These are phyloP conservation scores for Talaromyces piceae DNA, from an alignment of 2,329 filamentous ascomycete genomes.

Conservation along the genomic window DNA sequence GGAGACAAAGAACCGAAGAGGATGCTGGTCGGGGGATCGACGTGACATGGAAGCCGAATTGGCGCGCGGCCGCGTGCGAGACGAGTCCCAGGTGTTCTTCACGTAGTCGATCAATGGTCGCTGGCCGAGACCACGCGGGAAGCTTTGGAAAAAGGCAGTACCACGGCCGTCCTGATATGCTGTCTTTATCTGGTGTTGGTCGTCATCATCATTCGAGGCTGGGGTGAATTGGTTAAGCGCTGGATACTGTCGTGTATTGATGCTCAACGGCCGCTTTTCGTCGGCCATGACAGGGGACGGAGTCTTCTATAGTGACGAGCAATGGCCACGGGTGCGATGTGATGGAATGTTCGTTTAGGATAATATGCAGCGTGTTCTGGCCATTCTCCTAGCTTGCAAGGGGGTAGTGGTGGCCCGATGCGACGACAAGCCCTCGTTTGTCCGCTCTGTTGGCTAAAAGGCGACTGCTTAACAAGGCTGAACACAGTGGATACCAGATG, in stretches of 20 bases:
- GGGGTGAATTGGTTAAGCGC: slow-evolving; percentile 17
- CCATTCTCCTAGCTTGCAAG: neutral
- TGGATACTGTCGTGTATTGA: neutral
- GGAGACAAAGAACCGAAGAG: slow-evolving; percentile 20
- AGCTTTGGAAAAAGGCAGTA: slow-evolving; percentile 9
- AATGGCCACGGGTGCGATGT: too few species aligned
- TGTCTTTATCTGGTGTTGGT: slow-evolving; percentile 3
- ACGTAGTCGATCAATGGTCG: slow-evolving; percentile 32
- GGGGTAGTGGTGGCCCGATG: too few species aligned
- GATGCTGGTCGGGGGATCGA: neutral
- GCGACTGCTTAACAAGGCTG: neutral
- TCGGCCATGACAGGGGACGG: slow-evolving; percentile 6
- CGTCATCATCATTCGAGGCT: slow-evolving; percentile 16
- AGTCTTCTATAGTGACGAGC: too few species aligned
- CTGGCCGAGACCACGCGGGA: neutral
- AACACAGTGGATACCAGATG: neutral
- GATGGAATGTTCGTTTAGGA: neutral
- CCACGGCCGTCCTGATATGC: neutral
- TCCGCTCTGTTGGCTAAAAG: neutral
- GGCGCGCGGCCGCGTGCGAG: neutral
- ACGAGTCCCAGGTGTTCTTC: slow-evolving; percentile 32
- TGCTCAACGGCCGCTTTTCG: neutral
- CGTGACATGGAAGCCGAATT: neutral
- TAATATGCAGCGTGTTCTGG: neutral
- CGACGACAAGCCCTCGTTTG: neutral